A percentile compares a stretch with the other conserved stretches of the same genome.
phyloP scores from a whole-genome alignment of 2,329 filamentous ascomycete species.

The Alternaria panax region DNA sequence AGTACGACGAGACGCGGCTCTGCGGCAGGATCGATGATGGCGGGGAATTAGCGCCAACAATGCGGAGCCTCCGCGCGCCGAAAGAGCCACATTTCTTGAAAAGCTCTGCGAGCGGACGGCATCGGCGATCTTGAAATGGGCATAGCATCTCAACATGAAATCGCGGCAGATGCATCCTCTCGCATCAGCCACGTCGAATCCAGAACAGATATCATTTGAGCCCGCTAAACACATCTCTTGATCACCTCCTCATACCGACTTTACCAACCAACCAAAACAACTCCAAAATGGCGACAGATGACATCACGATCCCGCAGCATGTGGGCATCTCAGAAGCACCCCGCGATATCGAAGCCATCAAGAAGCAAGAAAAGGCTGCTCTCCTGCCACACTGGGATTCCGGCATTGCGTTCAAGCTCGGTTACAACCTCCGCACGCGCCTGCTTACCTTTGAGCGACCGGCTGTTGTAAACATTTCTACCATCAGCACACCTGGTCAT shows the following conservation, averaged over 20 bases:
- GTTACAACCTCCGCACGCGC: conserved; percentile 66
- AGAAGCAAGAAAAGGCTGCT: conserved; percentile 50
- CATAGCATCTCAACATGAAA: neutral
- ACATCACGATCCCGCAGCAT: conserved; percentile 32
- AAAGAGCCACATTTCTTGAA: conserved; percentile 20
- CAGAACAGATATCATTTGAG: neutral
- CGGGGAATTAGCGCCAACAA: conserved; percentile 17
- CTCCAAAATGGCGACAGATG: conserved; percentile 13
- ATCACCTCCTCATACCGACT: neutral
- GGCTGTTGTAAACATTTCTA: conserved; percentile 68
- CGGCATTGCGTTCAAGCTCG: conserved; percentile 68
- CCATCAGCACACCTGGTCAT: conserved; percentile 61
- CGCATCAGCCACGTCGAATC: neutral
- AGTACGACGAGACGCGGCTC: neutral
- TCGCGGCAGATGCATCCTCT: neutral
- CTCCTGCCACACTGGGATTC: conserved; percentile 63
- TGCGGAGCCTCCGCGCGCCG: conserved; percentile 11
- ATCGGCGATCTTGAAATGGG: conserved; percentile 9
- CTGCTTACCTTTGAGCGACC: conserved; percentile 63
- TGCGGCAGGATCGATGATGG: conserved; percentile 12
- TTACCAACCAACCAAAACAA: neutral
- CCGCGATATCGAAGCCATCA: conserved; percentile 47
- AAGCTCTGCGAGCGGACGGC: conserved; percentile 13
- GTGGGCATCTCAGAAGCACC: conserved; percentile 32
- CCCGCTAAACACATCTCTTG: neutral